phyloP scores from a whole-genome alignment of 129 eudicot genomes.

The Scalesia atractyloides region DNA sequence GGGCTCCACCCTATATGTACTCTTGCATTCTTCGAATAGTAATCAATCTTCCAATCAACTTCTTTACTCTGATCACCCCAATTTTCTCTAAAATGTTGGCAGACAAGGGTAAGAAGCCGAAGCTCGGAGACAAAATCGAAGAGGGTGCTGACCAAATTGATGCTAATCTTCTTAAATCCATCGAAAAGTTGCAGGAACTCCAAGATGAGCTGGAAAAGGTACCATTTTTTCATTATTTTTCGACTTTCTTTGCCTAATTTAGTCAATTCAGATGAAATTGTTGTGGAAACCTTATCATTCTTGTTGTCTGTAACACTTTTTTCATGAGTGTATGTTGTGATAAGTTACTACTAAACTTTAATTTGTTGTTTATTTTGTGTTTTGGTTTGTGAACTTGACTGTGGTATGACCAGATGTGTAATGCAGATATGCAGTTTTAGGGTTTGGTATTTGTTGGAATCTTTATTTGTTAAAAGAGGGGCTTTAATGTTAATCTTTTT shows the following conservation, averaged over 20 bases:
- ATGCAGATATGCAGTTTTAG: background rate
- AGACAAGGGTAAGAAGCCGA: conserved; percentile 83
- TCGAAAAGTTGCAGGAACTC: conserved; percentile 84
- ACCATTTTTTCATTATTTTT: background rate
- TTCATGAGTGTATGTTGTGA: background rate
- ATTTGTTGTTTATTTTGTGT: conserved; percentile 1
- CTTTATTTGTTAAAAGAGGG: background rate
- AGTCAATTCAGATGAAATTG: background rate
- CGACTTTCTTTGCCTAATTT: background rate
- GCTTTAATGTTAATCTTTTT: background rate
- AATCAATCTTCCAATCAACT: no score
- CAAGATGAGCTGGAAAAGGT: conserved; percentile 96
- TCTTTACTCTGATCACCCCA: no score
- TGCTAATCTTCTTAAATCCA: conserved; percentile 55
- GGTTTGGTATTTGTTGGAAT: background rate
- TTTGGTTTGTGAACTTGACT: background rate
- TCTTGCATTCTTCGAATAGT: no score
- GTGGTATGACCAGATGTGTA: no score
- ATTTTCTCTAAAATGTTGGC: conserved; percentile 46
- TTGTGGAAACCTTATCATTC: background rate
- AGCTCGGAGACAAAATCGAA: conserved; percentile 46
- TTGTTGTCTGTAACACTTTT: conserved; percentile 1
- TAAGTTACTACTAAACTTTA: background rate
- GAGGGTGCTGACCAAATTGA: conserved; percentile 54
- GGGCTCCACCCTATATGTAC: no score